These are phyloP conservation scores for Penicillium freii DNA, from an alignment of 2,329 filamentous ascomycete species.

Conservation along the genomic window DNA sequence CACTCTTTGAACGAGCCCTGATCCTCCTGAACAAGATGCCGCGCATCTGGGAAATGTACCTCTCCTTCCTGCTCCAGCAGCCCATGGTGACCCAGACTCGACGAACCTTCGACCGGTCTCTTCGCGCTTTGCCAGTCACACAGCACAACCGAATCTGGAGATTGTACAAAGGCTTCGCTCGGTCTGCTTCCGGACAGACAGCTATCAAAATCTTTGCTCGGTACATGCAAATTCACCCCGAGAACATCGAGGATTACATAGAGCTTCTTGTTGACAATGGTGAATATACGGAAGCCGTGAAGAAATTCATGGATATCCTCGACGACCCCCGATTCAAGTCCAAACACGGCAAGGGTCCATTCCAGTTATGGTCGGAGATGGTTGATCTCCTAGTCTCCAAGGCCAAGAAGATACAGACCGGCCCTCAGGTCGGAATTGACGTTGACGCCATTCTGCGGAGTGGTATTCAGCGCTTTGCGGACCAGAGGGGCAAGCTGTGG, in stretches of 20 bases:
- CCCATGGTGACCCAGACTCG: constrained; percentile 86
- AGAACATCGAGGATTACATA: constrained; percentile 93
- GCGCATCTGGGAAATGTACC: constrained; percentile 95
- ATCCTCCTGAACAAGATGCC: constrained; percentile 99
- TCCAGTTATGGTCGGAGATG: constrained; percentile 97
- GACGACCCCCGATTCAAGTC: constrained; percentile 89
- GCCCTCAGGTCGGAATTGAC: constrained; percentile 77
- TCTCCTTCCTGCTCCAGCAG: constrained; percentile 84
- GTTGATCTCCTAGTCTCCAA: constrained; percentile 89
- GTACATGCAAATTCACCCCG: constrained; percentile 96
- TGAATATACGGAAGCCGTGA: constrained; percentile 86
- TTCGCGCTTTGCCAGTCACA: constrained; percentile 86
- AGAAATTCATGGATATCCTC: constrained; percentile 85
- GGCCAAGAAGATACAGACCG: constrained; percentile 79
- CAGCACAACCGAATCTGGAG: constrained; percentile 97
- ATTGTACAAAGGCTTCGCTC: constrained; percentile 85
- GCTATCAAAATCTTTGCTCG: constrained; percentile 91
- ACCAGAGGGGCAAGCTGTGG: constrained; percentile 94
- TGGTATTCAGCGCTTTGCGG: constrained; percentile 83
- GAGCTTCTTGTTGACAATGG: constrained; percentile 78
- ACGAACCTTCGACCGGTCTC: constrained; percentile 84
- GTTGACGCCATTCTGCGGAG: constrained; percentile 91
- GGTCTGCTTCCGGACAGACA: constrained; percentile 83
- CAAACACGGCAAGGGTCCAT: constrained; percentile 90
- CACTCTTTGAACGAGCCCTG: constrained; percentile 86